phyloP scores from a whole-genome alignment of 371 early-diverging fungal species.

The Mortierella sp. region DNA sequence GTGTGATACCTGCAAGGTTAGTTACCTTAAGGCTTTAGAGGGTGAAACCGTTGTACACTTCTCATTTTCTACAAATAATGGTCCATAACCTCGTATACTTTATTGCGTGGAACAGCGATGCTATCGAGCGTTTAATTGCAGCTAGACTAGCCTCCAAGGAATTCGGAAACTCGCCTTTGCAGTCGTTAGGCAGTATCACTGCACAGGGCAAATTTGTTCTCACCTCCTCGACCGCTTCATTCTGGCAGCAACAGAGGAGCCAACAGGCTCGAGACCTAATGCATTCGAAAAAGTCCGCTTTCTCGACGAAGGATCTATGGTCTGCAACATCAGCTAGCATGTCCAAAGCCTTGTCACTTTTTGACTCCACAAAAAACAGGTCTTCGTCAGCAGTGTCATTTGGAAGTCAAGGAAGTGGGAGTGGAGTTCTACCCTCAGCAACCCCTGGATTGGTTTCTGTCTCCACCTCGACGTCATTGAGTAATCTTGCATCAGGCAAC shows the following conservation, averaged over 20 bases:
- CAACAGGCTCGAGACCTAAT: constrained; percentile 40
- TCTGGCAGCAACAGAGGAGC: constrained; percentile 48
- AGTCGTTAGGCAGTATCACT: constrained; percentile 47
- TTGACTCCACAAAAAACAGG: constrained; percentile 39
- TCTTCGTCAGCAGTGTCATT: background rate
- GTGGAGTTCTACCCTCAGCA: constrained; percentile 10
- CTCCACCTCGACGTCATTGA: constrained; percentile 27
- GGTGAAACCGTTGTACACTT: too few relatives aligned
- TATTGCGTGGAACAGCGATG: constrained; percentile 51
- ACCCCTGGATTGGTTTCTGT: constrained; percentile 25
- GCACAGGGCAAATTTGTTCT: constrained; percentile 52
- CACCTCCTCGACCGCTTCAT: constrained; percentile 26
- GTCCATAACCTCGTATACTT: too few relatives aligned
- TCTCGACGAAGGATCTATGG: constrained; percentile 53
- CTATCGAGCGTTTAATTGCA: constrained; percentile 65
- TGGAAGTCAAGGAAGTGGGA: constrained; percentile 14
- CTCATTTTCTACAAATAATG: too few relatives aligned
- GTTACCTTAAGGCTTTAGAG: too few relatives aligned
- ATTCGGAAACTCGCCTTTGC: constrained; percentile 50
- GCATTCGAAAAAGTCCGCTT: constrained; percentile 26
- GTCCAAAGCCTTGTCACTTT: constrained; percentile 48
- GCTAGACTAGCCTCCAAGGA: constrained; percentile 58
- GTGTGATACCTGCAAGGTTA: constrained; percentile 71
- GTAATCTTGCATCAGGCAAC: constrained; percentile 11
- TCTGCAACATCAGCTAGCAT: constrained; percentile 53